Evolutionary conservation across 345 rosid genomes (phyloP).

Genomic region (Raphanus sativus): DNA sequence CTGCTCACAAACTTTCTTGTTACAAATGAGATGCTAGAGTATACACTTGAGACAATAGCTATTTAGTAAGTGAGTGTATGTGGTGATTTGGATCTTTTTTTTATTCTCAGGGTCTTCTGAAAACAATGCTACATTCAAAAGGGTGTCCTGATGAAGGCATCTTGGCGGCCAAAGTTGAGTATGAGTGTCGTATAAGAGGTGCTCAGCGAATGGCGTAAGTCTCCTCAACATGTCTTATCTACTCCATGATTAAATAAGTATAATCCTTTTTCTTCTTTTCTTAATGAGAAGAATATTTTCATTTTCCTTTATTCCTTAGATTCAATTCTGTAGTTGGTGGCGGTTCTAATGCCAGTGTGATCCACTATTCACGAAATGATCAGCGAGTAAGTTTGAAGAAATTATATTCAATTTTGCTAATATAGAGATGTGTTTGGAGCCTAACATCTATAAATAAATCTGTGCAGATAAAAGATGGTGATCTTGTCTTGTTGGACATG

Average conservation of each 20-base stretch:
- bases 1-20: no score
- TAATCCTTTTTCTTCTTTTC: background rate
- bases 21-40: background rate
- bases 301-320: constrained; percentile 41
- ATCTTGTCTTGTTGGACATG: constrained; percentile 95
- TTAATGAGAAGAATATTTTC: background rate
- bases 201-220: constrained; percentile 98
- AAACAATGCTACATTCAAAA: constrained; percentile 87
- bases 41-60: constrained; percentile 13
- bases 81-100: constrained; percentile 18
- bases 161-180: constrained; percentile 82
- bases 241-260: background rate
- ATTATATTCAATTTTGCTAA: background rate
- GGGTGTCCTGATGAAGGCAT: constrained; percentile 68
- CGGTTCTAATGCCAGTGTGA: constrained; percentile 82
- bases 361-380: constrained; percentile 96
- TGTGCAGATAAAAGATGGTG: constrained; percentile 72
- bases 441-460: constrained; percentile 6
- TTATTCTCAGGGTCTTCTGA: constrained; percentile 70
- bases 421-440: constrained; percentile 22
- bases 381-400: constrained; percentile 56
- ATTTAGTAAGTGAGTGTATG: constrained; percentile 1
- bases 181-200: constrained; percentile 89
- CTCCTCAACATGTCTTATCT: background rate
- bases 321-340: constrained; percentile 97